Base-by-base conservation (phyloP, 2,329 filamentous ascomycete genomes). In the Fusarium brachygibbosum region DNA sequence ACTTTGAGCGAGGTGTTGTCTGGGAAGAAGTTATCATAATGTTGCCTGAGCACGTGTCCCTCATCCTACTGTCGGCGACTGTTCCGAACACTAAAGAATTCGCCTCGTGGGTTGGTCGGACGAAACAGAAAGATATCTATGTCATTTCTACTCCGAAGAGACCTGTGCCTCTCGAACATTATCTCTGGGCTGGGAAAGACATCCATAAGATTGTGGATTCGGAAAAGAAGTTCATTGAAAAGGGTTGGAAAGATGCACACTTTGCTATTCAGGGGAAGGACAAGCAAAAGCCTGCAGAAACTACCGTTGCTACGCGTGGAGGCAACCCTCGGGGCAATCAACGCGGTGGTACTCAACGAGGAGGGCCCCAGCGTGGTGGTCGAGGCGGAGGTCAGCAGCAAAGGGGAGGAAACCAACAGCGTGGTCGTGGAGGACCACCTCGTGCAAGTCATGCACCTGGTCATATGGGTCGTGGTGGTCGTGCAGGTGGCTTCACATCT, bases 1-100 rank as follows among this genome's bases (percentile, higher is more conserved):
- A 99, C 78, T 87, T 92, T 28, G 96, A 98, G 79, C 88, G 96
- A 80, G 96, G 96, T 75, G 96, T 99, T 8, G 96, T 99, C 0
- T 99, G 96, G 96, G 96, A 99, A 80, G 96, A 99, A 80, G 96
- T 99, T 74, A 99, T 99, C 76, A 99, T 99, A 75, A 98, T 99
- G 96, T 86, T 99, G 57, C 96, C 96, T 0, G 94, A 97, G 77
- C 96, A 99, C 80, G 93, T 99, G 38, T 97, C 96, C 3, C 86
- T 99, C 23, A 99, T 99, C 71, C 84, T 98, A 3, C 86, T 99
- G 5, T 99, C 96, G 6, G 96, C 96, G 1, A 99, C 96, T 1
- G 96, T 99, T 1, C 96, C 96, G 3, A 99, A 99, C 77, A 98
- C 96, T 0, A 89, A 98, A 68, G 96, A 99, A 77, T 99, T 99